Conservation (phyloP, 768 basidiomycete species). For the Mycena leptocephala region DNA sequence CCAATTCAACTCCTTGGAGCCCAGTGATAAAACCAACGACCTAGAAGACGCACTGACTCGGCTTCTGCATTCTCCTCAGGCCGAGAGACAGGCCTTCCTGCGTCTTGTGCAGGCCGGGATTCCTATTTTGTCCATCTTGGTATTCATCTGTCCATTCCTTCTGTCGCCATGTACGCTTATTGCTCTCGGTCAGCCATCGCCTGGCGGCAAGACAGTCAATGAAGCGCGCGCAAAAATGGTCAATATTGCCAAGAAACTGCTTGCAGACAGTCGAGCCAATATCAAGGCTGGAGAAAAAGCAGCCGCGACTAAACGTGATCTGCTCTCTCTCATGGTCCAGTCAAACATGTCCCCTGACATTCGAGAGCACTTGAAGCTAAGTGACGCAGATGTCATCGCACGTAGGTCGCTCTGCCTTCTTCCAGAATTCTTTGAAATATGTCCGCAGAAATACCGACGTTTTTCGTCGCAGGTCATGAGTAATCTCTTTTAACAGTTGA, state of each 20-base stretch:
- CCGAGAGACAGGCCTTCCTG: slow-evolving; percentile 32
- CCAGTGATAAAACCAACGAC: slow-evolving; percentile 41
- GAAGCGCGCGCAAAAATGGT: slow-evolving; percentile 56
- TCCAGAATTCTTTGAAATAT: not conserved
- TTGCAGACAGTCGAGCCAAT: slow-evolving; percentile 50
- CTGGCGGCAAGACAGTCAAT: slow-evolving; percentile 13
- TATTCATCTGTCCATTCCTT: slow-evolving; percentile 28
- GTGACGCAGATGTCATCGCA: slow-evolving; percentile 74
- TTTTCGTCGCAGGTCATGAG: slow-evolving; percentile 74
- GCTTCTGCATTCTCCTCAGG: slow-evolving; percentile 48
- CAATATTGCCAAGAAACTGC: slow-evolving; percentile 65
- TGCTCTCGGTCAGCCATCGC: not conserved
- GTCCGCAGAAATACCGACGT: slow-evolving; percentile 71
- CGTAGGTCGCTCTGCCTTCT: slow-evolving; percentile 51
- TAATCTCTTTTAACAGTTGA: not conserved
- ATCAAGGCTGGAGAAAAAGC: slow-evolving; percentile 46
- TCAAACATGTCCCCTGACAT: slow-evolving; percentile 78
- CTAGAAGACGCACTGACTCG: slow-evolving; percentile 59
- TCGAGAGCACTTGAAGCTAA: slow-evolving; percentile 66
- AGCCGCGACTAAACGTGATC: slow-evolving; percentile 56
- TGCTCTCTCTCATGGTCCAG: slow-evolving; percentile 72
- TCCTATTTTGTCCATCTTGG: slow-evolving; percentile 45
- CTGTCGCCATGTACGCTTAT: not conserved
- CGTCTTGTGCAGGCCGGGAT: not conserved
- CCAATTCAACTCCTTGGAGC: slow-evolving; percentile 39